These are phyloP conservation scores for Mycena polygramma DNA, from an alignment of 768 basidiomycete species.

Conservation along the genomic window DNA sequence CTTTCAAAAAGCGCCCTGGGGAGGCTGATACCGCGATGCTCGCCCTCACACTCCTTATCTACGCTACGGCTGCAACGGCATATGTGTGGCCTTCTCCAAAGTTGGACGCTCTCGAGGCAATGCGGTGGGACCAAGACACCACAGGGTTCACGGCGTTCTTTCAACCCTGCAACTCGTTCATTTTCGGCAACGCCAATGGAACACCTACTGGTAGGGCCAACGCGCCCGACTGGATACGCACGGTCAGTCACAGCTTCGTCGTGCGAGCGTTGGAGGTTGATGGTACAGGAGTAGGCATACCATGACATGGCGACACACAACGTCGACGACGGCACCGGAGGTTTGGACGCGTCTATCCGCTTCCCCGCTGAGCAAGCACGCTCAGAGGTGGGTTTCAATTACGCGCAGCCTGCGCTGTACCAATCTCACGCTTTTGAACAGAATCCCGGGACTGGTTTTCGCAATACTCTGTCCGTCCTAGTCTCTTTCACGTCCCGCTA, in stretches of 20 bases:
- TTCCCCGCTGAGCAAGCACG: not conserved
- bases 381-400: not conserved
- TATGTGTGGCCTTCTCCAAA: not conserved
- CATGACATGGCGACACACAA: slow-evolving; percentile 10
- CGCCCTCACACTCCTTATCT: not conserved
- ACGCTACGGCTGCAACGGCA: not conserved
- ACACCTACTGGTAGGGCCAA: not conserved
- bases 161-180: not conserved
- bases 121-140: not conserved
- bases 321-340: not conserved
- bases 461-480: not conserved
- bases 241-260: not conserved
- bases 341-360: not conserved
- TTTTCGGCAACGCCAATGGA: not conserved
- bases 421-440: not conserved
- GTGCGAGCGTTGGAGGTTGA: not conserved
- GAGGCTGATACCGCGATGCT: not conserved
- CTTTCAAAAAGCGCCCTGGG: too few species aligned
- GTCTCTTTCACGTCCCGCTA: not conserved
- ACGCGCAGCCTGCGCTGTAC: not conserved
- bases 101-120: not conserved
- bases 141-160: not conserved
- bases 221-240: slow-evolving; percentile 3
- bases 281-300: not conserved
- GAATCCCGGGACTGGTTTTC: not conserved